Evolutionary conservation across 2,329 filamentous ascomycete species (phyloP), one percentile per base, ranked within the genome.

Genomic region (Aspergillus intermedius): DNA sequence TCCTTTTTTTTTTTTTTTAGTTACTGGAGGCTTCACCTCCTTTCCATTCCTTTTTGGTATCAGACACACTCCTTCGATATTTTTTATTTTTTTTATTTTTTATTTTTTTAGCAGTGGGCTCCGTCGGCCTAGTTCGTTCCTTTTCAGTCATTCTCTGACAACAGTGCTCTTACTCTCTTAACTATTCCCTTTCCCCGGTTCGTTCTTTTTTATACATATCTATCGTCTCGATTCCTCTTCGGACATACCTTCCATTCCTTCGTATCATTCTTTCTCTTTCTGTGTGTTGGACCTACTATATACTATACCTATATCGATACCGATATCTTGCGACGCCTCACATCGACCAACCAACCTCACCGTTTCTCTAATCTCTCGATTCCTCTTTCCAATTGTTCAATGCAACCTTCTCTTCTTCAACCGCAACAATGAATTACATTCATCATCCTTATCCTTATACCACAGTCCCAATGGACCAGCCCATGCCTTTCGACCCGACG

Each of bases 401-500:
- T 45, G 44, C 15, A 21, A 39, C 39, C 17, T 32, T 12, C 30
- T 28, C 32, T 35, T 28, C 10, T 28, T 28, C 25, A 28, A 28
- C 25, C 25, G 8, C 25, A 28, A 28, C 57, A 54, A 72, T 72
- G 69, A 70, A 65, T 45, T 72, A 67, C 48, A 60, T 69, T 13
- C 66, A 70, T 49, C 63, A 66, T 37, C 59, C 68, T 47, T 71
- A 66, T 55, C 56, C 60, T 25, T 71, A 69, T 55, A 50, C 61
- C 40, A 62, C 58, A 10, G 53, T 69, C 17, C 67, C 65, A 28
- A 63, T 72, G 55, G 66, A 71, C 28, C 67, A 70, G 45, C 54
- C 62, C 23, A 57, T 70, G 47, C 57, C 59, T 43, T 69, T 63
- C 47, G 68, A 68, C 40, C 61, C 65, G 10, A 52, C 65, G 10